Base-by-base conservation (phyloP, 2,329 filamentous ascomycete species). In the Pestalotiopsis sp. region DNA sequence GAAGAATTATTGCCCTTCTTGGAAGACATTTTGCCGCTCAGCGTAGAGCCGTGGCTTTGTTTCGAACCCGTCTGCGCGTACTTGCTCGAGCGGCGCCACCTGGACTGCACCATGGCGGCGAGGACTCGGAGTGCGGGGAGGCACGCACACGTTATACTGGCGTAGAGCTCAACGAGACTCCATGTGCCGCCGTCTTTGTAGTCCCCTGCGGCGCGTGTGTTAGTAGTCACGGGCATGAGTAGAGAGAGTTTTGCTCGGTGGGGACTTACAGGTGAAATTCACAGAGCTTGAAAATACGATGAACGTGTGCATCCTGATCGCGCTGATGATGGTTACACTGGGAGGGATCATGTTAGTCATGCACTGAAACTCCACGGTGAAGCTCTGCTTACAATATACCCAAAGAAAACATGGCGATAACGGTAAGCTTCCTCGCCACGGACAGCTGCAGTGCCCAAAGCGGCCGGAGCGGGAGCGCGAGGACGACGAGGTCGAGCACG, bases 91-190 rank as follows among this genome's bases (percentile, higher is more conserved):
- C 45, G 17, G 45, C n/a, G 45, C 45, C 45, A 57, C 23, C 68
- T 65, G 1, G 63, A 55, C 23, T 68, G 68, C 36, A 71, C 13
- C 31, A 38, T 63, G 62, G 69, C 61, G 64, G 76, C 67, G n/a
- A 77, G 69, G 12, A 70, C 65, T 23, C 75, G 76, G 11, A 76
- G 69, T 14, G 76, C 75, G 1, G 82, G 82, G 72, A 84, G 79
- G 73, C 81, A 82, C 5, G 79, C 79, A 71, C 81, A 83, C 17
- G 83, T 78, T 64, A 83, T 80, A 36, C 79, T 81, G 1, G 81
- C 77, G 68, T 82, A 77, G 68, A 81, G 76, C 71, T 84, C 82
- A 41, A 83, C 75, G 17, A 77, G 77, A n/a, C 78, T 80, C 82
- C 82, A 83, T 61, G 78, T 78, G 13, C 77, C 72, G 9, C 80